Conservation (phyloP, 1,284 basidiomycete genomes). For the Porphyrellus sp. region DNA sequence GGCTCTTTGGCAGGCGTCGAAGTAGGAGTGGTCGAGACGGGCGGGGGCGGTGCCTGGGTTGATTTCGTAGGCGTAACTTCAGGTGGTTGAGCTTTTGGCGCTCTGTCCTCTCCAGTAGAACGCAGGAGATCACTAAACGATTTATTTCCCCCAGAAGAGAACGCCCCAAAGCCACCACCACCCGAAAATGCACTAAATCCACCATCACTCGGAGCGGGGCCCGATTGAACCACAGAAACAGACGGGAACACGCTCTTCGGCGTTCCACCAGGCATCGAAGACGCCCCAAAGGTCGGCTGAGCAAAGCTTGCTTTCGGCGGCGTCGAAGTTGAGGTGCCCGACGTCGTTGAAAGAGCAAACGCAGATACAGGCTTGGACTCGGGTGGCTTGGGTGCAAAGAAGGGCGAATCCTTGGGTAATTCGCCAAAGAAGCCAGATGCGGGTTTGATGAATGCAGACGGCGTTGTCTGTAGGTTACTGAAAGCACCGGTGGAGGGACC, state of each 20-base stretch:
- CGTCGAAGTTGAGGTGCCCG: constrained; percentile 33
- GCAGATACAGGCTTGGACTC: constrained; percentile 36
- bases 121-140: constrained; percentile 44
- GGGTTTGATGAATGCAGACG: constrained; percentile 39
- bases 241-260: constrained; percentile 18
- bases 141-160: constrained; percentile 32
- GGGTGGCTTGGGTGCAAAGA: constrained; percentile 44
- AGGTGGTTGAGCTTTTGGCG: background rate
- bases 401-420: constrained; percentile 47
- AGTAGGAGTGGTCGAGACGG: constrained; percentile 18
- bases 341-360: constrained; percentile 32
- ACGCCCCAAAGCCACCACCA: constrained; percentile 31
- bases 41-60: background rate
- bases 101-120: constrained; percentile 21
- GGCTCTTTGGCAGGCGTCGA: constrained; percentile 20
- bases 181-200: constrained; percentile 26
- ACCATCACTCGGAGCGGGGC: constrained; percentile 1
- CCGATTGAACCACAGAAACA: background rate
- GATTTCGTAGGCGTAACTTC: constrained; percentile 17
- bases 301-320: constrained; percentile 35
- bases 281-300: constrained; percentile 33
- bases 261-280: constrained; percentile 23
- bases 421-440: constrained; percentile 39
- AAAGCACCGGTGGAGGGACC: constrained; percentile 36
- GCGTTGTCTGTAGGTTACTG: constrained; percentile 35